Base-by-base conservation (phyloP, 306 rosid genomes). In the Medicago ruthenica region DNA sequence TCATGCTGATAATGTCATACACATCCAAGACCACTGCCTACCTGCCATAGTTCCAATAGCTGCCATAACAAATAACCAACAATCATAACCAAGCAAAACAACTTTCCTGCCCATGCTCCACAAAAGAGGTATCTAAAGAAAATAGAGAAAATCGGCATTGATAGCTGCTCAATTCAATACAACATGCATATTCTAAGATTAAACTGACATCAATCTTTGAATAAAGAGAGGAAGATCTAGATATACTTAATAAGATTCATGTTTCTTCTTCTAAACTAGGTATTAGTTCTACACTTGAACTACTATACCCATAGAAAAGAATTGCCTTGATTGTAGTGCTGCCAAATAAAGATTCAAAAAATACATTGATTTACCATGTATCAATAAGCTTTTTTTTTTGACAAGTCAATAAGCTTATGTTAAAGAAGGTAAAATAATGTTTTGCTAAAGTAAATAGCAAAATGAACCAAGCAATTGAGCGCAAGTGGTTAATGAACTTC, bases 91-190 rank as follows among this genome's bases (percentile, higher is more conserved):
- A 94, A 82, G 87, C 94, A 89, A 85, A 91, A 91, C 67, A 91
- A 87, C 84, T 94, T 91, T 70, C 97, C 97, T 7, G 93, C 98
- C 92, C 96, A 94, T 5, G 93, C 75, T 81, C 98, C 98, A 77
- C 96, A 90, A 1, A 80, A 83, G 75, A 90, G 98, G 81, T 90
- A 90, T 70, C 98, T 94, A 76, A 55, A 72, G 50, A 86, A 71
- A 37, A 34, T 5, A 64, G 13, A 82, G 47, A 54, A 39, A 41
- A 50, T 84, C 59, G 84, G 76, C 55, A 65, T 7, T 41, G 18
- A 31, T 44, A 42, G 45, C 64, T 61, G 47, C 75, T 54, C 50
- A 4, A 77, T 34, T 60, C n/a, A 21, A 15, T 21, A 60, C 17
- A 5, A 14, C 44, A 57, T 58, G 62, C 67, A 48, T 66, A 21